Base-by-base conservation (phyloP, 768 basidiomycete species). In the Mycena rosella region DNA sequence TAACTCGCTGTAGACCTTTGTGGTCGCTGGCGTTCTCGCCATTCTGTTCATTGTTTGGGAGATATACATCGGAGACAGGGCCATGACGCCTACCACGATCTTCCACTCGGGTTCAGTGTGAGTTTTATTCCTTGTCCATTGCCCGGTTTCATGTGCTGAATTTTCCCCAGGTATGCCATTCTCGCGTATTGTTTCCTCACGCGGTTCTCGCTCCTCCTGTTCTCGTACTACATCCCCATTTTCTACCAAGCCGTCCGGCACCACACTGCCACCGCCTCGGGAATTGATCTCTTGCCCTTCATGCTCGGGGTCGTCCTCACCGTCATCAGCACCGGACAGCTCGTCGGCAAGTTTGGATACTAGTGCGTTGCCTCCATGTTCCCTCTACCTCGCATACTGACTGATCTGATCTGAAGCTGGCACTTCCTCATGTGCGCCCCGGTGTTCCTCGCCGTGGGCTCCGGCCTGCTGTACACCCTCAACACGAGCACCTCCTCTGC, bases 241-340 rank as follows among this genome's bases (percentile, higher is more conserved):
- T 69, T 54, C 44, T 73, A 66, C 52, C 72, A 73, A 38, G 68
- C 64, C 24, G 67, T 69, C 0, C 29, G 52, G 20, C 40, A 59
- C 48, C 48, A 22, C 27, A 58, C 45, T 24, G 69, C 72, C 36
- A 67, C 63, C 36, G 26, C 45, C n/a, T 73, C 72, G 24, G 72
- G 72, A 29, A 60, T 73, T 22, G 58, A 70, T 45, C 53, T 70
- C 24, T 62, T 73, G n/a, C 69, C 72, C 8, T 68, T 73, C 53
- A 40, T 73, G 38, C 57, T 65, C 48, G 64, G 49, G 48, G 56
- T 51, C 36, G 63, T 63, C 32, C 10, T 60, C 22, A 60, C 44
- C 53, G 44, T 52, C 38, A 65, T 62, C 63, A 26, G 9, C 30
- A 54, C 61, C 54, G 67, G 67, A 30, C 51, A 42, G 26, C 20